phyloP scores from a whole-genome alignment of 768 basidiomycete species.

The Neoboletus brunneissimus region DNA sequence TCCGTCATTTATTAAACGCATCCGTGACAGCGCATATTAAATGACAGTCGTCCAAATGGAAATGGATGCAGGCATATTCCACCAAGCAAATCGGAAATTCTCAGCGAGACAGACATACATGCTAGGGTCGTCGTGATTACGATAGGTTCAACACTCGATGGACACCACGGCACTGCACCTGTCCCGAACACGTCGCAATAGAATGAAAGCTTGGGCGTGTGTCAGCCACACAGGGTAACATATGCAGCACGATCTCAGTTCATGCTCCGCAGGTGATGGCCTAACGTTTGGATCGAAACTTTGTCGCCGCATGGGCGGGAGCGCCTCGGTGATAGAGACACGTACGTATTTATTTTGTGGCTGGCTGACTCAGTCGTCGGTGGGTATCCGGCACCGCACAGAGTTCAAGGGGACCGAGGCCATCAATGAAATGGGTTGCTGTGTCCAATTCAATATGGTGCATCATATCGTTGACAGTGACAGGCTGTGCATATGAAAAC shows the following conservation, averaged over 20 bases:
- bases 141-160: neutral
- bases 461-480: neutral
- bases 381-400: neutral
- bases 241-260: neutral
- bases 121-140: neutral
- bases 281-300: neutral
- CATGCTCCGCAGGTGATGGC: neutral
- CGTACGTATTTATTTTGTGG: slow-evolving; percentile 5
- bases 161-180: neutral
- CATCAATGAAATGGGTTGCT: neutral
- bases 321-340: neutral
- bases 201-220: neutral
- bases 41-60: neutral
- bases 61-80: neutral
- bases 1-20: slow-evolving; percentile 8
- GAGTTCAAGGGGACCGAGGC: neutral
- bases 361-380: neutral
- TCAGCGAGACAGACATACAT: neutral
- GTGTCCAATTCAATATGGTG: neutral
- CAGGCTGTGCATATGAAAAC: slow-evolving; percentile 2
- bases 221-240: slow-evolving; percentile 11
- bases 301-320: neutral
- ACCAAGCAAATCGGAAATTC: neutral
- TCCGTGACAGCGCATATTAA: slow-evolving; percentile 1
- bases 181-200: neutral